These are phyloP conservation scores for Pulicaria dysenterica DNA, from an alignment of 129 eudicot species.

Conservation along the genomic window DNA sequence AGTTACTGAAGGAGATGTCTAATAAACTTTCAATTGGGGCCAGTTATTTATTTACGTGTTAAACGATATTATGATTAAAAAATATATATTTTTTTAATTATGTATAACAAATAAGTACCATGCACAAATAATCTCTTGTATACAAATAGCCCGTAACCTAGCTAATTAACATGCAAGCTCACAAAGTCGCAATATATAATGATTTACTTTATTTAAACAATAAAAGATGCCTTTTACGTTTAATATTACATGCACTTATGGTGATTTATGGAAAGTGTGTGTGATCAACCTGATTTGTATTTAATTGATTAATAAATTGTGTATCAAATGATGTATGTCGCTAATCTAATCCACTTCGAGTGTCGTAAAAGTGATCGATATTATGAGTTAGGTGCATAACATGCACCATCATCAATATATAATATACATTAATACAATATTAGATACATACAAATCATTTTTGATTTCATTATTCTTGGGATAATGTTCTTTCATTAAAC, in stretches of 20 bases:
- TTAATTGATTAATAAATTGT: not conserved
- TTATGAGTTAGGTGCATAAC: slow-evolving; percentile 18
- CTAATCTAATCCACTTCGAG: slow-evolving; percentile 31
- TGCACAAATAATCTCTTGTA: not conserved
- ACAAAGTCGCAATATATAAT: not conserved
- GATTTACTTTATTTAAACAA: not conserved
- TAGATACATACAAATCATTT: not conserved
- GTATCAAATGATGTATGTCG: slow-evolving; percentile 19
- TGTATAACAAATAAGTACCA: not conserved
- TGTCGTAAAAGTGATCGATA: slow-evolving; percentile 33
- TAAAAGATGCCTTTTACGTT: slow-evolving; percentile 1
- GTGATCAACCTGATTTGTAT: not conserved
- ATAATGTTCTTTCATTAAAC: not conserved
- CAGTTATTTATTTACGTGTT: too few relatives aligned
- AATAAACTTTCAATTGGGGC: too few relatives aligned
- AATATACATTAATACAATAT: not conserved
- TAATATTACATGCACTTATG: not conserved
- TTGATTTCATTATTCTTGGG: not conserved
- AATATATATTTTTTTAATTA: too few relatives aligned
- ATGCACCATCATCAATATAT: not conserved
- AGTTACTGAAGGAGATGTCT: too few relatives aligned
- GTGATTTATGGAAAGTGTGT: slow-evolving; percentile 9
- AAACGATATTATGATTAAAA: too few relatives aligned
- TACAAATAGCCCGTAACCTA: not conserved
- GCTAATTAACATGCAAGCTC: slow-evolving; percentile 6